Evolutionary conservation across 495 filamentous ascomycete genomes (phyloP).

Genomic region (Beverwykella pulmonaria): DNA sequence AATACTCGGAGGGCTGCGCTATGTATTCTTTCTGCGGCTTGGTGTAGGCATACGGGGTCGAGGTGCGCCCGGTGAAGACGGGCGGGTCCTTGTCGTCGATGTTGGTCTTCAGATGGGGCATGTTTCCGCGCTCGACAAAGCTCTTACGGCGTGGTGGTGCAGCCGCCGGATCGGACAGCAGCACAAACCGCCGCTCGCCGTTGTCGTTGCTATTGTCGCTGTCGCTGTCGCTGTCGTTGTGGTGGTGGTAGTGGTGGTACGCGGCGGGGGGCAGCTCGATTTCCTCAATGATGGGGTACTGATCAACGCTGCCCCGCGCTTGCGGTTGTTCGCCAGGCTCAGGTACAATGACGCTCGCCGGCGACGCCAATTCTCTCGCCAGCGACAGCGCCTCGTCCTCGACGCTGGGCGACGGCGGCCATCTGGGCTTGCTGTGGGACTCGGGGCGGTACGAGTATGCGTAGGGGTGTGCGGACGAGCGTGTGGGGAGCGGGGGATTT

Average conservation of each 20-base stretch:
- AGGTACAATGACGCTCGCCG: neutral
- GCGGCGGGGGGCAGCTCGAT: conserved; percentile 21
- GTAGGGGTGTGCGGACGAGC: conserved; percentile 27
- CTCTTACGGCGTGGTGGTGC: conserved; percentile 28
- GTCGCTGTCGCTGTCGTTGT: neutral
- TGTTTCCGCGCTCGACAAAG: conserved; percentile 37
- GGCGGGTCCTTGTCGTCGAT: conserved; percentile 38
- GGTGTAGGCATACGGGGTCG: conserved; percentile 46
- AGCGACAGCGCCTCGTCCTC: conserved; percentile 45
- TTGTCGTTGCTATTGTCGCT: too few species aligned
- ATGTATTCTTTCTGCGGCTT: conserved; percentile 32
- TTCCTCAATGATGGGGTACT: conserved; percentile 47
- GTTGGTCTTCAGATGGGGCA: conserved; percentile 40
- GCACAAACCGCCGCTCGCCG: conserved; percentile 41
- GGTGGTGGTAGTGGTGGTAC: neutral
- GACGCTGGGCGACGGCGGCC: conserved; percentile 45
- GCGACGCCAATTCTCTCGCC: conserved; percentile 39
- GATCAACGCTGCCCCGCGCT: conserved; percentile 46
- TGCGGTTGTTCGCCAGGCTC: conserved; percentile 21
- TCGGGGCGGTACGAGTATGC: neutral
- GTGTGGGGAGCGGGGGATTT: conserved; percentile 29
- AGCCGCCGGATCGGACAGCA: conserved; percentile 33
- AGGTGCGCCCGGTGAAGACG: conserved; percentile 37
- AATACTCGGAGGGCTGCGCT: conserved; percentile 35
- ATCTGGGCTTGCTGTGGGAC: conserved; percentile 26